Evolutionary conservation across 129 eudicot genomes (phyloP), one percentile per base, ranked within the genome.

Genomic region (Chrysanthemum lavandulifolium): DNA sequence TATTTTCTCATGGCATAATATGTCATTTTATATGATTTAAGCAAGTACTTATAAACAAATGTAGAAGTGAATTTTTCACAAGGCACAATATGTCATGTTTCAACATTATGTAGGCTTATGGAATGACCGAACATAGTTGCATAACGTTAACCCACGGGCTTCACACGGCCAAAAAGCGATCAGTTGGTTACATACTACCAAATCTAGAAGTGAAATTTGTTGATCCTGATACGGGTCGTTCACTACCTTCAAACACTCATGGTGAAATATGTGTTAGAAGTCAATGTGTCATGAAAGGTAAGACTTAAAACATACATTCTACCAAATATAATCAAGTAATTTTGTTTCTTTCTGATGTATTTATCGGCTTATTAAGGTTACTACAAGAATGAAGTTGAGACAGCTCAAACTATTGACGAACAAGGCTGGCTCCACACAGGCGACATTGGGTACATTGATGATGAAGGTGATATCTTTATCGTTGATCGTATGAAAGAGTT

Each of bases 51-150:
- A 5, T 9, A 58, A 54, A n/a, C 6, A 25, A 29, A 23, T 31
- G 47, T 40, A 40, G 47, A 40, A 7, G 47, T 40, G 57, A 51
- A 15, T 14, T 53, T 13, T 15, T 14, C 58, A 52, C 7, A 52
- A 52, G 6, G 8, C 15, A 53, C 4, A 14, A 13, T 61, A 0
- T 58, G 67, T 13, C 5, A 6, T 14, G 16, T 13, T 14, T 21
- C 13, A 31, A 49, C 33, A 59, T 16, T 64, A 1, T 11, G 43
- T 25, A 91, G 97, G 99, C 99, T 13, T 94, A 94, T 83, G 99
- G 97, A 45, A 82, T 94, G 97, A 94, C 99, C 9, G 99, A 94
- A 83, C 99, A 94, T 65, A 90, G 99, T 72, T 94, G 97, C 91
- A 94, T 94, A 43, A 90, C 97, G 9, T 84, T 90, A 55, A 86